Evolutionary conservation across 306 rosid species (phyloP).

Genomic region (Purshia tridentata): DNA sequence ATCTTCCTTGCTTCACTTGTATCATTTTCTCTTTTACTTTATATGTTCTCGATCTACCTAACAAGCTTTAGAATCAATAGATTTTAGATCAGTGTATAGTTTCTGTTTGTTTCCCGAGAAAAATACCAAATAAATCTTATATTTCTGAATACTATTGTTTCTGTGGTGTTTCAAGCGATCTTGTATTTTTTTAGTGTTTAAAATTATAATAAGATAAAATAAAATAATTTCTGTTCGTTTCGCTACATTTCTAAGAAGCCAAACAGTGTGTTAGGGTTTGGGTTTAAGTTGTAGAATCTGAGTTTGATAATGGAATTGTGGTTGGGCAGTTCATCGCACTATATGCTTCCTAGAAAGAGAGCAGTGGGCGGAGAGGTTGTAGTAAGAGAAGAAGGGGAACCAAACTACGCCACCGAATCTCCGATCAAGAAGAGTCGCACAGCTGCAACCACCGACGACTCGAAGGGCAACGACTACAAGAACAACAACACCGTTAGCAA

Average conservation of each 20-base stretch:
- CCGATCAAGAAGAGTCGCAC: constrained; percentile 27
- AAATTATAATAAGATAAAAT: background rate
- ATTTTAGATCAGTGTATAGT: constrained; percentile 1
- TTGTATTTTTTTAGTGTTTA: background rate
- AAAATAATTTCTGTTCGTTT: background rate
- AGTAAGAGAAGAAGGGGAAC: constrained; percentile 20
- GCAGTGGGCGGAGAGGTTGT: constrained; percentile 31
- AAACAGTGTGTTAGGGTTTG: constrained; percentile 5
- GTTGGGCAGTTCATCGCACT: constrained; percentile 34
- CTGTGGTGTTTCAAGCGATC: background rate
- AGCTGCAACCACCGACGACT: background rate
- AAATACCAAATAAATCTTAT: background rate
- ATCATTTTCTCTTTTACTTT: background rate
- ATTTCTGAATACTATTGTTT: background rate
- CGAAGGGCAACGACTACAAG: constrained; percentile 8
- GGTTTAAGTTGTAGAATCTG: background rate
- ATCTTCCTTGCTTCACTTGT: constrained; percentile 21
- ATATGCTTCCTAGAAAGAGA: constrained; percentile 46
- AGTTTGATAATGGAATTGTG: constrained; percentile 14
- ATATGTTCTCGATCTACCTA: background rate
- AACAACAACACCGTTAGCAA: background rate
- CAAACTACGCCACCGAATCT: background rate
- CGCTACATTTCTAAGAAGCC: too few relatives aligned
- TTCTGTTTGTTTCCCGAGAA: background rate
- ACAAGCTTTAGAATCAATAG: background rate